These are phyloP conservation scores for Diaporthe vexans DNA, from an alignment of 2,329 filamentous ascomycete species.

Conservation along the genomic window DNA sequence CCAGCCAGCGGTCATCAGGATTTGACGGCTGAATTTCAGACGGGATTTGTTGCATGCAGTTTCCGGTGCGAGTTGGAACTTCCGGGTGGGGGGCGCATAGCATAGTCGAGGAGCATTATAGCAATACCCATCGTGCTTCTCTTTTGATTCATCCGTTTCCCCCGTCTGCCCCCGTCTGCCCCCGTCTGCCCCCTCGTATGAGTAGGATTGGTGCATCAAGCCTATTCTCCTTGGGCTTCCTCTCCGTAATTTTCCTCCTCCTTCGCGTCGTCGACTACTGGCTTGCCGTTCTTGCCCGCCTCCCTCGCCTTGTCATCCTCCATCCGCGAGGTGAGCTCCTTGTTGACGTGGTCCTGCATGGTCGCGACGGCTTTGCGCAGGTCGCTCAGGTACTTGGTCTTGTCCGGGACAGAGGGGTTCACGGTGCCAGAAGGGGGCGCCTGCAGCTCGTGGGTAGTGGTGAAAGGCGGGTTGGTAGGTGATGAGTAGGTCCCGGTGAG, in stretches of 20 bases:
- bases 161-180: not conserved
- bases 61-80: slow-evolving; percentile 6
- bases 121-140: slow-evolving; percentile 39
- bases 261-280: slow-evolving; percentile 64
- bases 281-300: slow-evolving; percentile 48
- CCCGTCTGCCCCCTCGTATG: not conserved
- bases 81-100: not conserved
- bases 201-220: slow-evolving; percentile 47
- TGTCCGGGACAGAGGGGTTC: slow-evolving; percentile 56
- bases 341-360: slow-evolving; percentile 78
- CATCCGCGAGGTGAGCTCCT: slow-evolving; percentile 80
- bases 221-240: slow-evolving; percentile 79
- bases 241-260: slow-evolving; percentile 89
- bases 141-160: not conserved
- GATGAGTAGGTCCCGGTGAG: slow-evolving; percentile 70
- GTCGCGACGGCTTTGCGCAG: slow-evolving; percentile 70
- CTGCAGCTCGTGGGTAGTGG: slow-evolving; percentile 54
- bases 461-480: slow-evolving; percentile 63
- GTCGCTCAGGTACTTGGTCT: slow-evolving; percentile 70
- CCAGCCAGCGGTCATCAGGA: slow-evolving; percentile 5
- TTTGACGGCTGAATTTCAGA: slow-evolving; percentile 20
- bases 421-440: slow-evolving; percentile 51
- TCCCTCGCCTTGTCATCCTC: slow-evolving; percentile 75
- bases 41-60: slow-evolving; percentile 19
- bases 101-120: slow-evolving; percentile 29